Evolutionary conservation across 441 rosid genomes (phyloP).

Genomic region (Rhodomyrtus psidioides): DNA sequence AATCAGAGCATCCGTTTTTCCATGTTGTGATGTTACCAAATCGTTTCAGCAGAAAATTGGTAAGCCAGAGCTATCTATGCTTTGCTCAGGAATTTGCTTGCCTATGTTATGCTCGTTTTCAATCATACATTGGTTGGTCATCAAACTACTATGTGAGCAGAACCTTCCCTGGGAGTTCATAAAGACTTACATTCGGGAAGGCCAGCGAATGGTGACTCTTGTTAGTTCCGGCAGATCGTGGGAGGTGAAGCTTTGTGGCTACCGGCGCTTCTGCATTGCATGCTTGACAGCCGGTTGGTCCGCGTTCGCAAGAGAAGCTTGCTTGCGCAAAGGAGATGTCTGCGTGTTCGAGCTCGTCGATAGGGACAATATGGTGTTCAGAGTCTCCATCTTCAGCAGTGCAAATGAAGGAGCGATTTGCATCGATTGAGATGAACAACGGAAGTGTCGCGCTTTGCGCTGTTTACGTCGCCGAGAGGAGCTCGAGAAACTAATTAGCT

Average conservation of each 20-base stretch:
- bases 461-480: not conserved
- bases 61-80: not conserved
- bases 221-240: not conserved
- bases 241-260: not conserved
- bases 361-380: not conserved
- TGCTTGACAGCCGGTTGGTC: not conserved
- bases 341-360: not conserved
- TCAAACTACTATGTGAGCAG: not conserved
- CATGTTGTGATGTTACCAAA: not conserved
- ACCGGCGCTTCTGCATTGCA: not conserved
- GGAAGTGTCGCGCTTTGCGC: not conserved
- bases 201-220: not conserved
- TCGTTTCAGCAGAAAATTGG: not conserved
- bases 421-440: not conserved
- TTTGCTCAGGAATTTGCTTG: not conserved
- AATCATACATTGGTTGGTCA: not conserved
- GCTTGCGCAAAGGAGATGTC: not conserved
- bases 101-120: not conserved
- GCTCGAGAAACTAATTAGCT: not conserved
- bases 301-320: not conserved
- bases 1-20: not conserved
- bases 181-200: not conserved
- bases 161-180: not conserved
- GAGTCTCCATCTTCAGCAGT: not conserved
- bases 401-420: not conserved